Conservation (phyloP, 306 rosid species). For the Rubus parviflorus region DNA sequence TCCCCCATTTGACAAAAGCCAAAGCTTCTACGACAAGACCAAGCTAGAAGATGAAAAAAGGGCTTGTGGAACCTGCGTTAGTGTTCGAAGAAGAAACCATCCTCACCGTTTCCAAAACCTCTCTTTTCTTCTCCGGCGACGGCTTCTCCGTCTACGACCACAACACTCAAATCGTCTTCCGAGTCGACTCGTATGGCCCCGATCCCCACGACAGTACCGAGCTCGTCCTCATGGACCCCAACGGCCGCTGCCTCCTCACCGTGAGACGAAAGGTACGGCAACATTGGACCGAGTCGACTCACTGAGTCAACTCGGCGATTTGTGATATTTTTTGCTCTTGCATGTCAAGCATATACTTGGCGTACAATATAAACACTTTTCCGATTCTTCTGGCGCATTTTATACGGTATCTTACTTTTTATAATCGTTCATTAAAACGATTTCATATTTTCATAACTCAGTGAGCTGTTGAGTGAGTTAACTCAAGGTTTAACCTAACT, state of each 20-base stretch:
- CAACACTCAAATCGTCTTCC: conserved; percentile 70
- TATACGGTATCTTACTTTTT: too few species aligned
- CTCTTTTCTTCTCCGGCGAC: conserved; percentile 74
- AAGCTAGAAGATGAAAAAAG: conserved; percentile 40
- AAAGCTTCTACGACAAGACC: too few species aligned
- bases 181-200: conserved; percentile 86
- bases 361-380: too few species aligned
- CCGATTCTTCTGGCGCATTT: too few species aligned
- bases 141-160: conserved; percentile 80
- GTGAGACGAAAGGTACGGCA: conserved; percentile 65
- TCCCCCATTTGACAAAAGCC: background rate
- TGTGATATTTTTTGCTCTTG: background rate
- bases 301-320: conserved; percentile 16
- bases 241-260: conserved; percentile 88
- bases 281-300: conserved; percentile 20
- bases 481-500: too few species aligned
- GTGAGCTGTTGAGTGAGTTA: too few species aligned
- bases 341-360: background rate
- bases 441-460: too few species aligned
- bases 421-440: too few species aligned
- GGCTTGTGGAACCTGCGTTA: conserved; percentile 43
- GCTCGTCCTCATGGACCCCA: conserved; percentile 83
- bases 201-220: conserved; percentile 53
- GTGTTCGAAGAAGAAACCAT: conserved; percentile 54
- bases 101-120: conserved; percentile 84